These are phyloP conservation scores for Pseudocercospora cruenta DNA, from an alignment of 2,329 filamentous ascomycete genomes.

Conservation along the genomic window DNA sequence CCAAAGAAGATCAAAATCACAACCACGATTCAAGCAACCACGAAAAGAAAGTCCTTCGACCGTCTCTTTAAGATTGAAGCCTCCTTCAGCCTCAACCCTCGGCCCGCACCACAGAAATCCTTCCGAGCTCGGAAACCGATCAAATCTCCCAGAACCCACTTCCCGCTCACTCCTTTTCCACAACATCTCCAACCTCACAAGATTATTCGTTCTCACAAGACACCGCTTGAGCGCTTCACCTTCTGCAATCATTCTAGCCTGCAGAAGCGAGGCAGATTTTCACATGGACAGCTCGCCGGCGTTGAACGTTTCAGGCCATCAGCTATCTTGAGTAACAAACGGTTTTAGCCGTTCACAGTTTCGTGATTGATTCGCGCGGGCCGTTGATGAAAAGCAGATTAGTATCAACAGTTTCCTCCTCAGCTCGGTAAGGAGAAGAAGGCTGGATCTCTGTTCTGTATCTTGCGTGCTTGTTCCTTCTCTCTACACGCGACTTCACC, in stretches of 20 bases:
- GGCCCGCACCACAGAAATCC: too few species aligned
- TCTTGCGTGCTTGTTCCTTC: neutral
- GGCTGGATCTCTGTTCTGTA: neutral
- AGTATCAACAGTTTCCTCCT: neutral
- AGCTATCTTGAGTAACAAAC: too few species aligned
- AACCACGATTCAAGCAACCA: too few species aligned
- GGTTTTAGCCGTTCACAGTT: neutral
- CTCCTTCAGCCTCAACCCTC: too few species aligned
- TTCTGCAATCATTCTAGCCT: neutral
- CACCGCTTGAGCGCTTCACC: neutral
- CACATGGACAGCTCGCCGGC: too few species aligned
- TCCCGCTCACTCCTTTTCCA: neutral
- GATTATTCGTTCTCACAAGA: neutral
- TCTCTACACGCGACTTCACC: neutral
- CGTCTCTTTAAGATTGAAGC: too few species aligned
- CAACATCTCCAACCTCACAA: neutral
- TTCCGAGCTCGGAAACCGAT: too few species aligned
- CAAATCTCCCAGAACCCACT: neutral
- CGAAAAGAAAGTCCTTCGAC: too few species aligned
- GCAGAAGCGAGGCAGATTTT: too few species aligned
- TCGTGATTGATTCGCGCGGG: conserved; percentile 1
- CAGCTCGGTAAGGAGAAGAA: neutral
- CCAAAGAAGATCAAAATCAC: too few species aligned
- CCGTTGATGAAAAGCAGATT: neutral
- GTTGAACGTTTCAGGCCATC: too few species aligned